Evolutionary conservation across 139 green algal genomes (phyloP).

Genomic region (Chlorella sp.): DNA sequence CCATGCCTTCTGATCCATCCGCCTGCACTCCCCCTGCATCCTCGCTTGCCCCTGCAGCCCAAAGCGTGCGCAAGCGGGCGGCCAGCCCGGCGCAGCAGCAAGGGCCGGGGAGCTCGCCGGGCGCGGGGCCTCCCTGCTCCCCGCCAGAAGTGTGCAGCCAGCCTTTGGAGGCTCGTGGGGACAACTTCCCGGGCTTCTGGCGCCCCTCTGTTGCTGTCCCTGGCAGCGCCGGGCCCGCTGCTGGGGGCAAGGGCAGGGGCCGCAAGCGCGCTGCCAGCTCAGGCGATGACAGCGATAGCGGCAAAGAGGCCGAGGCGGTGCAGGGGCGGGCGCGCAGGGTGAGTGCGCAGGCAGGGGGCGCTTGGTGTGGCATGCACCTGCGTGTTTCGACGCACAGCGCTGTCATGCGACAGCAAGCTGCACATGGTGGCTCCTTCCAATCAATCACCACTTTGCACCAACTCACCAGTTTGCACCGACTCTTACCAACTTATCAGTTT

Average conservation of each 20-base stretch:
- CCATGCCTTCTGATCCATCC: not conserved
- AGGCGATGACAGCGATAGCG: not conserved
- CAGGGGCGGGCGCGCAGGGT: not conserved
- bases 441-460: not conserved
- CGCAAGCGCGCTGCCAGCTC: not conserved
- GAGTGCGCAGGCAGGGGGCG: not conserved
- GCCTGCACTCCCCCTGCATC: not conserved
- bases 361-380: not conserved
- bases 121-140: not conserved
- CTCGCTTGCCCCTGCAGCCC: not conserved
- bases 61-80: not conserved
- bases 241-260: not conserved
- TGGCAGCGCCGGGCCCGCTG: not conserved
- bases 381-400: too few relatives aligned
- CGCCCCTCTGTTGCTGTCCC: not conserved
- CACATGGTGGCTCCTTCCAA: not conserved
- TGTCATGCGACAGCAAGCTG: not conserved
- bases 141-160: slow-evolving; percentile 3
- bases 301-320: not conserved
- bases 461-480: too few relatives aligned
- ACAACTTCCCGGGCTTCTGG: slow-evolving; percentile 21
- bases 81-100: not conserved
- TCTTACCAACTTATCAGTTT: too few relatives aligned
- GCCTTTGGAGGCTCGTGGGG: not conserved
- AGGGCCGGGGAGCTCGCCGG: not conserved